Evolutionary conservation across 371 early-diverging fungal genomes (phyloP).

Genomic region (Parasitella parasitica): DNA sequence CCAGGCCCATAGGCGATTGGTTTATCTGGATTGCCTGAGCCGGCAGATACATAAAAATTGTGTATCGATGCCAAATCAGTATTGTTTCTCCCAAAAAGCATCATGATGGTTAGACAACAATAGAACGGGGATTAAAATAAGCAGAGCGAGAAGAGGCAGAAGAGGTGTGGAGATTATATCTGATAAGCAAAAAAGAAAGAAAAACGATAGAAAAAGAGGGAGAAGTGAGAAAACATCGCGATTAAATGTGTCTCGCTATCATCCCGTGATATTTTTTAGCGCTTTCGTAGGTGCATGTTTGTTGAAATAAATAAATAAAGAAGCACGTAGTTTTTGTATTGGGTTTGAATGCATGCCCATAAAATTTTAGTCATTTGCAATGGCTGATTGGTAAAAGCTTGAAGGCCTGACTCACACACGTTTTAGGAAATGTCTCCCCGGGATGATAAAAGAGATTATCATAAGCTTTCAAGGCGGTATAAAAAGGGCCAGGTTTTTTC

Average conservation of each 20-base stretch:
- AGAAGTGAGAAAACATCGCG: background rate
- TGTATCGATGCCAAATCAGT: slow-evolving; percentile 14
- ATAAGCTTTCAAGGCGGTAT: background rate
- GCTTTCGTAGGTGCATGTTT: background rate
- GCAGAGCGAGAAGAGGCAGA: background rate
- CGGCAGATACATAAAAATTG: slow-evolving; percentile 27
- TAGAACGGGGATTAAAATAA: background rate
- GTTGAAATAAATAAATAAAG: background rate
- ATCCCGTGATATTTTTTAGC: background rate
- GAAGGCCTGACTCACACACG: background rate
- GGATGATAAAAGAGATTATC: too few relatives aligned
- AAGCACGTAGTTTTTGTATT: background rate
- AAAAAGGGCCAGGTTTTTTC: background rate
- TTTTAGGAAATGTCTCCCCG: background rate
- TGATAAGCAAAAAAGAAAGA: background rate
- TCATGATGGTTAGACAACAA: slow-evolving; percentile 10
- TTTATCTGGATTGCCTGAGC: slow-evolving; percentile 27
- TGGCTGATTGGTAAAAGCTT: background rate
- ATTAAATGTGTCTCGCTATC: background rate
- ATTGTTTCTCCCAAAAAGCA: slow-evolving; percentile 25
- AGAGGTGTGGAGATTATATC: slow-evolving; percentile 2
- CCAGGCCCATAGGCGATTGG: slow-evolving; percentile 48
- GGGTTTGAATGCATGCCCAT: background rate
- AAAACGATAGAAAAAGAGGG: background rate
- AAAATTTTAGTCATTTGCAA: slow-evolving; percentile 1